Conservation (phyloP, 192 early-diverging fungal species). For the Rhizoclosmatium sp. region DNA sequence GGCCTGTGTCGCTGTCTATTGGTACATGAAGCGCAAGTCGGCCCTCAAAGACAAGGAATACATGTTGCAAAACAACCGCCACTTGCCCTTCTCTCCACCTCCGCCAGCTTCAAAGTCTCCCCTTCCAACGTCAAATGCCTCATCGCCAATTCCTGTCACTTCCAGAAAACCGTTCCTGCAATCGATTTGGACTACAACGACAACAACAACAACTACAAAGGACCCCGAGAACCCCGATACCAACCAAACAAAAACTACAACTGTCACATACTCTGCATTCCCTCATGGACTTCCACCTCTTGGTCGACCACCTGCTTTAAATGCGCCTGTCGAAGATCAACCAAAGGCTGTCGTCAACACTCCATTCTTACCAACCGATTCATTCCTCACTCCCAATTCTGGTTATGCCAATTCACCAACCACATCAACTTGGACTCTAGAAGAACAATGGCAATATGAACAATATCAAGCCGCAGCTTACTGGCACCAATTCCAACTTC, state of each 20-base stretch:
- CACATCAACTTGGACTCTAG: conserved; percentile 10
- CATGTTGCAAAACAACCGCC: background rate
- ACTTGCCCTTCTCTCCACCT: background rate
- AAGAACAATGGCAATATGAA: conserved; percentile 35
- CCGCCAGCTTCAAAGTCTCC: background rate
- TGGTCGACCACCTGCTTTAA: background rate
- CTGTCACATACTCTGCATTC: conserved; percentile 1
- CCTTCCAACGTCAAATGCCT: background rate
- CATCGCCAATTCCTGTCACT: background rate
- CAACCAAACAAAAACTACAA: conserved; percentile 11
- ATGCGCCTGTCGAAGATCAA: background rate
- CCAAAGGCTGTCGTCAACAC: conserved; percentile 7
- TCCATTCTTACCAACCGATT: conserved; percentile 26
- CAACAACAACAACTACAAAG: conserved; percentile 6
- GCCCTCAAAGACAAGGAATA: background rate
- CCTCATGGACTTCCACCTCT: background rate
- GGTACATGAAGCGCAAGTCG: conserved; percentile 36
- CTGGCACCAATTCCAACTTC: conserved; percentile 37
- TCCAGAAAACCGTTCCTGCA: conserved; percentile 12
- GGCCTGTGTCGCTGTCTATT: conserved; percentile 26
- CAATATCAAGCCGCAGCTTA: conserved; percentile 38
- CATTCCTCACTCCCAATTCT: conserved; percentile 20
- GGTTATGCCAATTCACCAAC: background rate
- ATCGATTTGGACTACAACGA: conserved; percentile 17
- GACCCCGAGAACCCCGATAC: background rate